Percentiles rank a stretch among this genome's conserved stretches.
phyloP scores from a whole-genome alignment of 208 protist genomes.

The Crithidia fasciculata region DNA sequence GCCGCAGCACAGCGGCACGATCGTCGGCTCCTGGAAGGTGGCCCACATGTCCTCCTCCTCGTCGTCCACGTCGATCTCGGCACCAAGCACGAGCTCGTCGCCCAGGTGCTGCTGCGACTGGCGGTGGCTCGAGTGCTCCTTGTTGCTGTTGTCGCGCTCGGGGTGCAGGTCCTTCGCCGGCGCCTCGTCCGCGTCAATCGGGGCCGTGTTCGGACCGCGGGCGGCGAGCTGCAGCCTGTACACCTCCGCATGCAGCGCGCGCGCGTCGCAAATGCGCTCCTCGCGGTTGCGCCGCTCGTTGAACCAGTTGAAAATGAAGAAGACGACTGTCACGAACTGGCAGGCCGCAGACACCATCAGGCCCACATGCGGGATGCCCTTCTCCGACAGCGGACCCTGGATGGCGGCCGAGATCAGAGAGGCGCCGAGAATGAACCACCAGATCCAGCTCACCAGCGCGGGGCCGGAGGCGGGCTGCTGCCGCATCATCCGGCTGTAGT shows the following conservation, averaged over 20 bases:
- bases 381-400: conserved; percentile 54
- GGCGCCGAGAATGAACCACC: conserved; percentile 57
- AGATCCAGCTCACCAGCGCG: conserved; percentile 65
- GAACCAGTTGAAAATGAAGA: conserved; percentile 67
- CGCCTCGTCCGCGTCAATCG: neutral
- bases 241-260: no score
- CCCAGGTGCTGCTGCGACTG: neutral
- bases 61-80: neutral
- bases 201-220: neutral
- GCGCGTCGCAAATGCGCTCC: conserved; percentile 27
- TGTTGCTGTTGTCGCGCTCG: neutral
- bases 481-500: conserved; percentile 67
- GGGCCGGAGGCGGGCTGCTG: conserved; percentile 38
- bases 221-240: neutral
- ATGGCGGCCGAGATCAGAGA: conserved; percentile 37
- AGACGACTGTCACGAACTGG: conserved; percentile 42
- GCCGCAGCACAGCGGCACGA: conserved; percentile 21
- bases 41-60: conserved; percentile 5
- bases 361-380: conserved; percentile 30
- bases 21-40: neutral
- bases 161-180: neutral
- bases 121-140: neutral
- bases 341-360: conserved; percentile 44
- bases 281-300: conserved; percentile 49
- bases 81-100: neutral